Evolutionary conservation across 495 filamentous ascomycete species (phyloP).

Genomic region (Cetradonia linearis): DNA sequence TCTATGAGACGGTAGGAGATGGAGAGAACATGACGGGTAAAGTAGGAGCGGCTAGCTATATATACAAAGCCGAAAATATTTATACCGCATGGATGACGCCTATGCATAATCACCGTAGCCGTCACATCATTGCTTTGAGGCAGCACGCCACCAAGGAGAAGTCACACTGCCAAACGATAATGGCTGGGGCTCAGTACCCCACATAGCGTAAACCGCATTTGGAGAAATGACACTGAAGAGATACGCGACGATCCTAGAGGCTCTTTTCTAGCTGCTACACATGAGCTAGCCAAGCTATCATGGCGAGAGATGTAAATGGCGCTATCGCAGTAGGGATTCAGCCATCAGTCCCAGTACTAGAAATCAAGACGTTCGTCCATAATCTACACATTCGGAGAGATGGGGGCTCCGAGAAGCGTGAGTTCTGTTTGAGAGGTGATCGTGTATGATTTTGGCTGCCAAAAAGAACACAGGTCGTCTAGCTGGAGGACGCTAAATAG

Average conservation of each 20-base stretch:
- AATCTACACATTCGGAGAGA: background rate
- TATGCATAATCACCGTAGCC: background rate
- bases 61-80: background rate
- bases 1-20: background rate
- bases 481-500: background rate
- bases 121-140: background rate
- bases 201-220: constrained; percentile 4
- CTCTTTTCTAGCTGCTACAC: background rate
- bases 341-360: background rate
- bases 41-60: background rate
- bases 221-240: background rate
- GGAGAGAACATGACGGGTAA: background rate
- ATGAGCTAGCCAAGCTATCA: constrained; percentile 4
- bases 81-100: background rate
- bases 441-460: background rate
- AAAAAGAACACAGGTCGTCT: constrained; percentile 5
- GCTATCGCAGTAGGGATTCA: background rate
- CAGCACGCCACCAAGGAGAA: background rate
- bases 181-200: background rate
- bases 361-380: background rate
- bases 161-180: background rate
- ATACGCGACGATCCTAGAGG: background rate
- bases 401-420: background rate
- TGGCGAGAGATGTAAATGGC: constrained; percentile 2
- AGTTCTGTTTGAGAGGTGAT: background rate